Evolutionary conservation across 495 filamentous ascomycete species (phyloP).

Genomic region (Wilcoxina mikolae): DNA sequence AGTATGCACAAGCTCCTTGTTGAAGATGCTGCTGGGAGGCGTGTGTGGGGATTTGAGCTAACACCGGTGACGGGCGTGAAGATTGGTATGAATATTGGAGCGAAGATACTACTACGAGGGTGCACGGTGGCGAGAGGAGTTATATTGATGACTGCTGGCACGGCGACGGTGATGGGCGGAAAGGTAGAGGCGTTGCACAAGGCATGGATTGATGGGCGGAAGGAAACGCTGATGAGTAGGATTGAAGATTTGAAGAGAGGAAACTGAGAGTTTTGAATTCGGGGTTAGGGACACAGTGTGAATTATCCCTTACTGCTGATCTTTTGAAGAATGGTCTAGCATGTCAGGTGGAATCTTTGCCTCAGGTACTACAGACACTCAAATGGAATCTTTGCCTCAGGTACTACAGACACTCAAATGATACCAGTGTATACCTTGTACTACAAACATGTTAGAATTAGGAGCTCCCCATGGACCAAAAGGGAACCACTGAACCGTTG

Average conservation of each 20-base stretch:
- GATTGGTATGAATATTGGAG: constrained; percentile 55
- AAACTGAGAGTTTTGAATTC: constrained; percentile 51
- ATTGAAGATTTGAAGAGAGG: constrained; percentile 36
- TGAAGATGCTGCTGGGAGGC: constrained; percentile 60
- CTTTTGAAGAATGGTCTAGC: no score
- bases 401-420: no score
- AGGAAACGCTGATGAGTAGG: constrained; percentile 49
- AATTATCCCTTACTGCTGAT: no score
- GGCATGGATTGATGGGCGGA: constrained; percentile 57
- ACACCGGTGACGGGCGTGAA: constrained; percentile 47
- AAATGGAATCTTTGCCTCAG: no score
- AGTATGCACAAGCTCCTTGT: constrained; percentile 69
- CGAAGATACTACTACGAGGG: constrained; percentile 60
- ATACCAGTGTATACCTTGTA: no score
- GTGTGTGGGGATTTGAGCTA: constrained; percentile 61
- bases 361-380: no score
- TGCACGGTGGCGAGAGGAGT: constrained; percentile 59
- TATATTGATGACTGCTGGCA: constrained; percentile 54
- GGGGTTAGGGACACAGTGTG: no score
- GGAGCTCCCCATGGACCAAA: no score
- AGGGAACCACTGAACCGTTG: no score
- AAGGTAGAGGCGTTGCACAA: constrained; percentile 72
- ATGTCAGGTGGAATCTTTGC: no score
- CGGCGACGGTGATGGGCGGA: constrained; percentile 57
- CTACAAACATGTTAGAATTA: no score